Percentiles rank a stretch among this genome's conserved stretches.
These are phyloP conservation scores for Aureobasidium melanogenum DNA, from an alignment of 2,329 filamentous ascomycete genomes.

Conservation along the genomic window DNA sequence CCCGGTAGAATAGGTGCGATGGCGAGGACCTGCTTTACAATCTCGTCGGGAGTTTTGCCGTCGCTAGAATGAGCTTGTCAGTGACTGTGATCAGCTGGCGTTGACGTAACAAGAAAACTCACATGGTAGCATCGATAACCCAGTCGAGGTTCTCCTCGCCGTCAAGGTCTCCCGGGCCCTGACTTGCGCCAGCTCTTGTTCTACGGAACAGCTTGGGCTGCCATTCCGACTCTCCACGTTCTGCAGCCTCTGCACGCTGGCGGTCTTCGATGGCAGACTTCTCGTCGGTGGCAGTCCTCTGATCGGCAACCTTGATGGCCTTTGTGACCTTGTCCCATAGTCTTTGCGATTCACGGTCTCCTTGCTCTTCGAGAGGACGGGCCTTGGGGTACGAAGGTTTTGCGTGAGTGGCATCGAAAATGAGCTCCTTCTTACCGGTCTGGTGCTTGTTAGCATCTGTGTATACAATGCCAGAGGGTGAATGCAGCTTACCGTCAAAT, in stretches of 20 bases:
- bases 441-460: conserved; percentile 28
- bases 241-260: conserved; percentile 81
- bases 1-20: conserved; percentile 80
- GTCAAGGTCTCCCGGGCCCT: conserved; percentile 49
- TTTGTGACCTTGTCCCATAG: conserved; percentile 76
- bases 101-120: conserved; percentile 25
- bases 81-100: conserved; percentile 9
- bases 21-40: conserved; percentile 66
- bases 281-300: conserved; percentile 82
- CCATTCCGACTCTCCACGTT: conserved; percentile 76
- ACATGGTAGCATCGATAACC: conserved; percentile 87
- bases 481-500: conserved; percentile 62
- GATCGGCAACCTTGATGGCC: conserved; percentile 76
- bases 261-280: conserved; percentile 94
- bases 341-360: conserved; percentile 78
- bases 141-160: conserved; percentile 87
- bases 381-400: conserved; percentile 66
- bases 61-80: conserved; percentile 41
- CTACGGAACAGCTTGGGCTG: conserved; percentile 73
- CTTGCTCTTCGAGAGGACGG: conserved; percentile 76
- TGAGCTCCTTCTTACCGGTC: conserved; percentile 80
- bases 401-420: conserved; percentile 77
- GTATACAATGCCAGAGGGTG: not conserved
- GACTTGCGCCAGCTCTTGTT: conserved; percentile 59
- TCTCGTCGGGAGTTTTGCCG: conserved; percentile 56